Evolutionary conservation across 257 asterid genomes (phyloP), one percentile per base, ranked within the genome.

Genomic region (Lavandula angustifolia): DNA sequence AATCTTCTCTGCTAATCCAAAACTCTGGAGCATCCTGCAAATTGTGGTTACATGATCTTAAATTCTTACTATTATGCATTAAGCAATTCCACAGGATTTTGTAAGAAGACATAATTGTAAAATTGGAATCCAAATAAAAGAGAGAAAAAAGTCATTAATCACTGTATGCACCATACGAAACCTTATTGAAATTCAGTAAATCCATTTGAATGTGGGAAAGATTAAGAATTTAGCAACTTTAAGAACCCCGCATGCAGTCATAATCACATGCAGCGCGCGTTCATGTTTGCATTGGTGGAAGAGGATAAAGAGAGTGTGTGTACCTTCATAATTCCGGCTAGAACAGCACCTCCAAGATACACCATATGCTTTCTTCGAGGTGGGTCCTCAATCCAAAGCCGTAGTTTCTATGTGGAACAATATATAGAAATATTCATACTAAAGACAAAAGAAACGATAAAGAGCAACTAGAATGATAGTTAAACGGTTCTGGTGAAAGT

Each of bases 291-390:
- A 22, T 22, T 22, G 27, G 27, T 22, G 27, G 27, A 22, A 22
- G 27, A 22, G 27, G 27, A 22, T 22, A 22, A 22, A 22, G 27
- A 53, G 60, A 22, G 27, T 49, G 60, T 56, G 70, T 22, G 66
- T 64, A 92, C 99, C 97, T 89, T 94, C 99, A 94, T 94, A 66
- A 94, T 94, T 79, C 99, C 99, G 16, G 99, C 99, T 64, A 94
- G 97, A 66, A 94, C 99, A 33, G 99, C 97, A 5, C 97, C 99
- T 68, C 97, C 96, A 7, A 89, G 95, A 80, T 90, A 89, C 58
- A 94, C 99, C 99, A 94, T 94, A 75, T 94, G 99, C 68, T 94
- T 94, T 77, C 97, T 86, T 62, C 99, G 84, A 32, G 99, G 99
- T 22, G 97, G 99, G 75, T 94, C 99, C 79, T 94, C 99, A 71